Base-by-base conservation (phyloP, 169 alveolate genomes). In the Plasmodium yoelii region DNA sequence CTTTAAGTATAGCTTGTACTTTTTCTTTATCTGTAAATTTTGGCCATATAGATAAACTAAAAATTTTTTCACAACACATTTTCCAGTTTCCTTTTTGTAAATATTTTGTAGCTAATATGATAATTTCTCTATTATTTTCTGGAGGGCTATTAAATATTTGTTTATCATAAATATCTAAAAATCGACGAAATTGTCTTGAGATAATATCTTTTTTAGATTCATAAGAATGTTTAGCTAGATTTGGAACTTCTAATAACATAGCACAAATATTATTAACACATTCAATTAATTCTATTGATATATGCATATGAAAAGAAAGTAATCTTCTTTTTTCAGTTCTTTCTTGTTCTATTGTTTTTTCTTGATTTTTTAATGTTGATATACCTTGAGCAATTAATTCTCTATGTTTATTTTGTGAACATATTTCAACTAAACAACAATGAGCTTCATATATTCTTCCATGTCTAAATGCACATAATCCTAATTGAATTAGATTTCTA, bases 301-400 rank as follows among this genome's bases (percentile, higher is more conserved):
- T 97, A 94, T 98, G 99, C 99, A 98, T 97, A 93, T 98, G 99
- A 93, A 95, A 96, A 6, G 99, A 99, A 44, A 98, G 96, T 72
- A 95, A 95, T 63, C 99, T 73, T 87, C 99, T 97, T 88, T 95
- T 96, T 94, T 98, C 99, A 5, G 98, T 99, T 55, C 98, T 86
- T 90, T 98, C 99, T 90, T 96, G 98, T 91, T 96, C 98, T 44
- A 96, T 94, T 19, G 99, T 95, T 75, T 97, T 96, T 86, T 98
- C 99, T 63, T 94, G 94, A 71, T 95, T 95, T 88, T 95, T 96
- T 82, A 94, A 65, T 72, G 91, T 95, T 10, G 98, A 94, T 60
- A 97, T 75, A 39, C 97, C 98, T 94, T 98, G 99, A 0, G 99
- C 99, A 53, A 98, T 94, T 80, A 97, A 93, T 90, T 98, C 99